phyloP scores from a whole-genome alignment of 2,329 filamentous ascomycete species.

The Ramularia collo-cygni region DNA sequence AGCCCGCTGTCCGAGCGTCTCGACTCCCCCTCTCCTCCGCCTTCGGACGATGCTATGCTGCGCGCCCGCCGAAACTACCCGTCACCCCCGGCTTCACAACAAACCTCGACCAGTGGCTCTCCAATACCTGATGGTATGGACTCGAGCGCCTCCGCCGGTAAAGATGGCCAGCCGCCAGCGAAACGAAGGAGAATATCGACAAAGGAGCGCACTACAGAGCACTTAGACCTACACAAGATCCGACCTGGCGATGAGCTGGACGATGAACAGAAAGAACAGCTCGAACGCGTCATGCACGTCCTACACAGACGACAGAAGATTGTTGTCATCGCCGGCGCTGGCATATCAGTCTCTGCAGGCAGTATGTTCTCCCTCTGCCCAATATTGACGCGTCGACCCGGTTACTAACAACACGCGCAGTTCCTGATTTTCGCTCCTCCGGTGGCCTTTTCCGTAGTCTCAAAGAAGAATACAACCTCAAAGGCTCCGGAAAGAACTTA shows the following conservation, averaged over 20 bases:
- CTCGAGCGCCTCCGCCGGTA: slow-evolving; percentile 39
- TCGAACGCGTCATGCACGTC: slow-evolving; percentile 65
- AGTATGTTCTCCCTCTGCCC: slow-evolving; percentile 53
- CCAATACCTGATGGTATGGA: slow-evolving; percentile 41
- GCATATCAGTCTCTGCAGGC: slow-evolving; percentile 93
- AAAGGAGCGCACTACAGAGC: slow-evolving; percentile 70
- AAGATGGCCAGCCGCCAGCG: slow-evolving; percentile 60
- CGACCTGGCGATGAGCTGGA: slow-evolving; percentile 29
- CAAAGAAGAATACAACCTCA: slow-evolving; percentile 80
- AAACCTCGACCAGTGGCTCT: slow-evolving; percentile 40
- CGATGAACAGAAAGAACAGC: slow-evolving; percentile 52
- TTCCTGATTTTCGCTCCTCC: slow-evolving; percentile 92
- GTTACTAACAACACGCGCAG: slow-evolving; percentile 37
- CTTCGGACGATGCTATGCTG: slow-evolving; percentile 11
- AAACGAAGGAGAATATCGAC: slow-evolving; percentile 63
- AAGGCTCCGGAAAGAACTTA: slow-evolving; percentile 86
- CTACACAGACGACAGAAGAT: slow-evolving; percentile 91
- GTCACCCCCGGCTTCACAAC: slow-evolving; percentile 37
- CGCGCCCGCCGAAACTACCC: slow-evolving; percentile 29
- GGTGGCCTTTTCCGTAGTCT: slow-evolving; percentile 82
- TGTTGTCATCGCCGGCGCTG: slow-evolving; percentile 90
- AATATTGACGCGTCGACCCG: slow-evolving; percentile 11
- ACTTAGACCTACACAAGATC: slow-evolving; percentile 59
- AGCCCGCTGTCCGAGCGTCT: slow-evolving; percentile 14
- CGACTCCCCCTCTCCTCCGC: slow-evolving; percentile 14